Percentiles rank a stretch among this genome's conserved stretches.
phyloP scores from a whole-genome alignment of 164 flowering plant genomes.

The Piper longum region DNA sequence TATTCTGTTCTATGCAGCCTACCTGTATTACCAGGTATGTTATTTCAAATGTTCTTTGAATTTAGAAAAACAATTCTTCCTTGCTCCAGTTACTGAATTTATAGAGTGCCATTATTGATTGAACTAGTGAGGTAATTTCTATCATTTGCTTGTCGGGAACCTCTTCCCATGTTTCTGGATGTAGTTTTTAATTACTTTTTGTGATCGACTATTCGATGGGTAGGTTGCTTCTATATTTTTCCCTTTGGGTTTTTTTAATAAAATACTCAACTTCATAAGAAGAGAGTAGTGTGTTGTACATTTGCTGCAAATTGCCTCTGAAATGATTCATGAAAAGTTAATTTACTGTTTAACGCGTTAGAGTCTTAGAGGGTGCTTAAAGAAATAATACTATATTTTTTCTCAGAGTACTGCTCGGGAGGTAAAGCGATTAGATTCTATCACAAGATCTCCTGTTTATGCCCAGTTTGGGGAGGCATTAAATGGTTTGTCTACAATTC shows the following conservation, averaged over 20 bases:
- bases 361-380: no score
- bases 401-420: slow-evolving; percentile 90
- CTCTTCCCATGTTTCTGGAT: no score
- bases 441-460: slow-evolving; percentile 92
- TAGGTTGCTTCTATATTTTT: no score
- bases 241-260: no score
- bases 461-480: slow-evolving; percentile 98
- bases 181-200: no score
- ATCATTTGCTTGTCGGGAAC: no score
- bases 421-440: slow-evolving; percentile 90
- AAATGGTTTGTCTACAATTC: slow-evolving; percentile 80
- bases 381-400: no score
- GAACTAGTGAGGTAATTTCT: background rate
- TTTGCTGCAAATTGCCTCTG: background rate
- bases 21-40: slow-evolving; percentile 85
- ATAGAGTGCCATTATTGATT: background rate
- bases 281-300: background rate
- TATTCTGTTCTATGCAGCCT: slow-evolving; percentile 78
- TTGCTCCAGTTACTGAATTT: background rate
- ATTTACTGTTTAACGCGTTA: no score
- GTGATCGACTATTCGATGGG: no score
- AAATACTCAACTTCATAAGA: no score
- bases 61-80: background rate
- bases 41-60: background rate
- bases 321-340: no score